Evolutionary conservation across 2,329 filamentous ascomycete genomes (phyloP).

Genomic region (Byssochlamys sp.): DNA sequence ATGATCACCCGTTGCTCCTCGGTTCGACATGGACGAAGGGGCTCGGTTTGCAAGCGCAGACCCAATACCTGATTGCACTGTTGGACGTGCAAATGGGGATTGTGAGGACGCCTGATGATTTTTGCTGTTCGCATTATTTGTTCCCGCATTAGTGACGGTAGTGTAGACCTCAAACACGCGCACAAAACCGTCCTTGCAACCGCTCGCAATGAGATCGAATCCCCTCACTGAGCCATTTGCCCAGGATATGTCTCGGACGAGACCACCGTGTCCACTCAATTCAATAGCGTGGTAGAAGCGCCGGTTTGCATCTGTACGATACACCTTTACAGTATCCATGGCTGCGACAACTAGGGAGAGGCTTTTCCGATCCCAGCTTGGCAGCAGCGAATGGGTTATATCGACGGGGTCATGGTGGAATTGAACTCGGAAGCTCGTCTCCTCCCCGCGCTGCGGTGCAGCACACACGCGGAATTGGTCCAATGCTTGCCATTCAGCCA

Average conservation of each 20-base stretch:
- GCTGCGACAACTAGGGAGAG: constrained; percentile 75
- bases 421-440: constrained; percentile 73
- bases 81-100: constrained; percentile 21
- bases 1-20: constrained; percentile 25
- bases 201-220: constrained; percentile 82
- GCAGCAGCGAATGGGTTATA: constrained; percentile 66
- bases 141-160: constrained; percentile 17
- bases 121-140: constrained; percentile 18
- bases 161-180: constrained; percentile 64
- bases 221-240: constrained; percentile 82
- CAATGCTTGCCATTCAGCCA: constrained; percentile 64
- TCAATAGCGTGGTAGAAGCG: constrained; percentile 80
- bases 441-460: constrained; percentile 66
- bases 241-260: constrained; percentile 86
- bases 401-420: constrained; percentile 73
- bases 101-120: constrained; percentile 17
- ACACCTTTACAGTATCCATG: constrained; percentile 74
- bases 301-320: constrained; percentile 62
- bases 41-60: constrained; percentile 30
- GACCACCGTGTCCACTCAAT: constrained; percentile 60
- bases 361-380: constrained; percentile 70
- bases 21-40: constrained; percentile 21
- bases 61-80: constrained; percentile 33
- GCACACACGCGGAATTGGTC: constrained; percentile 67
- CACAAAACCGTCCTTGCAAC: constrained; percentile 82